Percentiles rank a stretch among this genome's conserved stretches.
Conservation (phyloP, 1,139 yeast species). For the Zygosaccharomyces sapae region DNA sequence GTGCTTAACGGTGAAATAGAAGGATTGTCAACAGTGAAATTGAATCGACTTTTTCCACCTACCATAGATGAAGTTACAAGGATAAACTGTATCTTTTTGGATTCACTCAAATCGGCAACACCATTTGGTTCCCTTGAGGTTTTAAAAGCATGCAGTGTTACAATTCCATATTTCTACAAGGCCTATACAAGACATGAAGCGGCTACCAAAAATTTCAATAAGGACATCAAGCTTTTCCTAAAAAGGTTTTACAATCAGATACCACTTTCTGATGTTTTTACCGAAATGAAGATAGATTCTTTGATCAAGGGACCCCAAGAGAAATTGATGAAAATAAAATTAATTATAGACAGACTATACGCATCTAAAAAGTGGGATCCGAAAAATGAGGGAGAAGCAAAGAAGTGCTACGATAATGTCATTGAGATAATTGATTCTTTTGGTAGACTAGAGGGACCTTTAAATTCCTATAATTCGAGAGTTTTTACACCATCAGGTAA, state of each 20-base stretch:
- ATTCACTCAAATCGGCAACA: conserved; percentile 62
- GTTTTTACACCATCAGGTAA: conserved; percentile 91
- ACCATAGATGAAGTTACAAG: conserved; percentile 91
- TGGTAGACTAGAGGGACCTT: conserved; percentile 48
- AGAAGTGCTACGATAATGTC: conserved; percentile 50
- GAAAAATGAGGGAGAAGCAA: conserved; percentile 37
- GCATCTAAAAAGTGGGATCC: conserved; percentile 36
- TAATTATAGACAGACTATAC: conserved; percentile 58
- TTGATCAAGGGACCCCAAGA: conserved; percentile 62
- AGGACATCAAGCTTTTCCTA: conserved; percentile 38
- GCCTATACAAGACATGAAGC: conserved; percentile 94
- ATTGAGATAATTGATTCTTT: conserved; percentile 74
- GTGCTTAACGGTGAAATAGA: conserved; percentile 56
- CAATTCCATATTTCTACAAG: conserved; percentile 84
- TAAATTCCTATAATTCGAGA: conserved; percentile 52
- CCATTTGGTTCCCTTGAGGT: conserved; percentile 71
- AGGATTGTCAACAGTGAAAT: conserved; percentile 50
- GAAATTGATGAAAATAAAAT: conserved; percentile 64
- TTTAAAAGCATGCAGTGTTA: conserved; percentile 69
- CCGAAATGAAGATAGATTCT: conserved; percentile 60
- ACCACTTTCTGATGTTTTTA: conserved; percentile 39
- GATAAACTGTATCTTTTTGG: conserved; percentile 77
- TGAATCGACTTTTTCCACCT: conserved; percentile 84
- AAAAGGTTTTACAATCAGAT: conserved; percentile 26
- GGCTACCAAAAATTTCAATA: conserved; percentile 59